These are phyloP conservation scores for Chimonanthus salicifolius DNA, from an alignment of 164 flowering plant genomes.

Conservation along the genomic window DNA sequence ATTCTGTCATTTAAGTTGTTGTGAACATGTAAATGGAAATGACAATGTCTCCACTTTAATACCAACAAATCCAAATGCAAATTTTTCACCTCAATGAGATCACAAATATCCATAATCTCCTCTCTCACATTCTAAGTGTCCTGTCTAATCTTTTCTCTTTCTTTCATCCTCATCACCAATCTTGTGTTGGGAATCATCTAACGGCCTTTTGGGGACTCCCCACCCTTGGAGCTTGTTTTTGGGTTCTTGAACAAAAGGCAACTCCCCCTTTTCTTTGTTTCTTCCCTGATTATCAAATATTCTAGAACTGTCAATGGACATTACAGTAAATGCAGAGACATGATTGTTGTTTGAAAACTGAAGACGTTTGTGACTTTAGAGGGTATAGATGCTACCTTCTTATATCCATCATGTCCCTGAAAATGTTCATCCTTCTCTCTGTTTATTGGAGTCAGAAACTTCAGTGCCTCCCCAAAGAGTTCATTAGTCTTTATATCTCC, in stretches of 20 bases:
- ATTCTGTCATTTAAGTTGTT: no score
- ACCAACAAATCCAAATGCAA: background rate
- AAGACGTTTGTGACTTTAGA: background rate
- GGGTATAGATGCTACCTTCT: constrained; percentile 28
- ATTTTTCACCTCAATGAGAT: background rate
- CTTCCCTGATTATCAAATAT: constrained; percentile 22
- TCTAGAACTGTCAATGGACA: background rate
- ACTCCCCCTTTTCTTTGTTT: constrained; percentile 19
- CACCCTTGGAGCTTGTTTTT: constrained; percentile 33
- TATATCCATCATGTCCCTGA: constrained; percentile 15
- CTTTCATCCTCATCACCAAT: constrained; percentile 28
- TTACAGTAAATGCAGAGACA: background rate
- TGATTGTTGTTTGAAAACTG: background rate
- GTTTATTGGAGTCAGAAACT: constrained; percentile 23
- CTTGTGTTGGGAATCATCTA: constrained; percentile 27
- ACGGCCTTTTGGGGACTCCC: constrained; percentile 30
- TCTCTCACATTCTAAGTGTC: background rate
- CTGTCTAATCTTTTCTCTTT: constrained; percentile 9
- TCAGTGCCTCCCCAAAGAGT: constrained; percentile 38
- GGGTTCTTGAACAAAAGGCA: constrained; percentile 40
- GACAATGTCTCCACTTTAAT: background rate
- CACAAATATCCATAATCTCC: background rate
- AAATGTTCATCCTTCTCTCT: constrained; percentile 28
- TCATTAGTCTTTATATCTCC: constrained; percentile 70
- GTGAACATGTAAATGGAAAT: background rate